Evolutionary conservation across 1,139 yeast genomes (phyloP), one percentile per base, ranked within the genome.

Genomic region (Scheffersomyces illinoinensis): DNA sequence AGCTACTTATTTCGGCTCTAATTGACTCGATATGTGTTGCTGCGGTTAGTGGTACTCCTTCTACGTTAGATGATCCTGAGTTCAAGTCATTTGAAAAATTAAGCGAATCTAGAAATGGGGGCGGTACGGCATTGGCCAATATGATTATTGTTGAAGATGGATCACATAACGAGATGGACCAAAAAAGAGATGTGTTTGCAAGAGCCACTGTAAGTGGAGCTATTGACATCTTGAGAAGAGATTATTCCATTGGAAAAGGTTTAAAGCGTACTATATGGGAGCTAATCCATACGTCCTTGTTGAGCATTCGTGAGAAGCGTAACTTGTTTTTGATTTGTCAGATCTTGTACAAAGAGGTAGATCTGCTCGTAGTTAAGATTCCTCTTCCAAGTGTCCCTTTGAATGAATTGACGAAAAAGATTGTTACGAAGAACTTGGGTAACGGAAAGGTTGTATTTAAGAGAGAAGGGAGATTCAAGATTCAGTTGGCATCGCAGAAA

Each of bases 221-320:
- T 0, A 81, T 91, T 39, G 88, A 86, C 48, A 71, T 90, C 7
- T 73, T 93, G 18, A 79, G 97, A 58, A 78, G 89, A 54, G 89
- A 88, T 59, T 86, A 88, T 64, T 79, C 87, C 5, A 73, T 80
- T n/a, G 91, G 91, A n/a, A 71, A 74, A 53, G 90, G 92, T 0
- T 76, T 95, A 50, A 82, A 82, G 58, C 68, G 71, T 6, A 81
- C 83, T 8, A 67, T 95, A 6, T 93, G 98, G 97, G 79, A 81
- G 55, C 80, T 88, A n/a, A 70, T 92, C 17, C 90, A 87, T 64
- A 78, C 85, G 10, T 86, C 91, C 0, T 71, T 85, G 43, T 62
- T 89, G 19, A 83, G 90, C 20, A 74, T 91, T 1, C 76, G 84
- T 53, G 88, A 87, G 54, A 85, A 89, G 62, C 81, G 95, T 61